Evolutionary conservation across 225 moss, liverwort and hornwort genomes (phyloP), one percentile per base, ranked within the genome.

Genomic region (Pseudisothecium myosuroides): DNA sequence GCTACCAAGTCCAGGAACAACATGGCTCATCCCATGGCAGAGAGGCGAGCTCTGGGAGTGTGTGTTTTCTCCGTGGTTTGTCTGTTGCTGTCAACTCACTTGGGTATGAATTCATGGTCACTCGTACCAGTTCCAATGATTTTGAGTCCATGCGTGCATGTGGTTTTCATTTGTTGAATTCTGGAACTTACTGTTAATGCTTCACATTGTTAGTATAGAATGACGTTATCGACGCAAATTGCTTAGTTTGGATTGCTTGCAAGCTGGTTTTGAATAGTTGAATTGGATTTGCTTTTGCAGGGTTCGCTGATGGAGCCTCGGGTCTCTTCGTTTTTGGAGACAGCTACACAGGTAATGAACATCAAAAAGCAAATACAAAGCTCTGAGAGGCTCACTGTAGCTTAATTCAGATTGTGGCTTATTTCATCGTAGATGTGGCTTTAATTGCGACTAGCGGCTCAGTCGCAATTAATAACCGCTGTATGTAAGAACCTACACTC

Each of bases 241-340:
- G 41, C 14, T 8, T 39, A 16, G 3, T 67, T 68, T 69, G 17
- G 13, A 29, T 88, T 64, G 43, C 20, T 37, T 78, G 85, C 14
- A 76, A 21, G 50, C 34, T 79, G 63, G 31, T 59, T 39, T 66
- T 56, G 50, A 86, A 27, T 29, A 31, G 20, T 36, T 79, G 66
- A 28, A 58, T 61, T 76, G 65, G 45, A 69, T 87, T 45, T 88
- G 68, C 23, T 59, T 27, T 50, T 88, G 87, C 91, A 94, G 93
- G 88, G 41, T 73, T 29, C 15, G 91, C 54, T 50, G 89, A 92
- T 58, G 93, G 86, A 77, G 93, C 72, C 31, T 3, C 34, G 65
- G 93, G 93, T 49, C 92, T 94, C 50, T 94, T 91, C 62, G 93
- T 91, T 45, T 94, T 94, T 61, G 93, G 93, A 85, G 92, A 92